These are phyloP conservation scores for Epichloe glyceriae DNA, from an alignment of 2,329 filamentous ascomycete genomes.

Conservation along the genomic window DNA sequence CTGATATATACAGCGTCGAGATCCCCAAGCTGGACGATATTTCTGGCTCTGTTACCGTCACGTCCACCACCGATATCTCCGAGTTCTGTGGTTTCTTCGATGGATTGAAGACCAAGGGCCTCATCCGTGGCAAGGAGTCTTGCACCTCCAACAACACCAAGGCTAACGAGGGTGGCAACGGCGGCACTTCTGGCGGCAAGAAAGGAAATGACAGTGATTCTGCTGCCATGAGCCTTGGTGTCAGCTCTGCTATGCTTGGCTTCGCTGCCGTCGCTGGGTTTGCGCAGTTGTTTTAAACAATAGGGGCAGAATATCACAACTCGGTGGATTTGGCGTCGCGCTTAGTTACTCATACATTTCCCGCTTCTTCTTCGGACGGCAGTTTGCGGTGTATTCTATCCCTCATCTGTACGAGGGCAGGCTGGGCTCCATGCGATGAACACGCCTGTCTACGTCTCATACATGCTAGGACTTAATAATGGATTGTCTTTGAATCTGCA, in stretches of 20 bases:
- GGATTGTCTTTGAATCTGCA: conserved; percentile 23
- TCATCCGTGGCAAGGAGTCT: conserved; percentile 28
- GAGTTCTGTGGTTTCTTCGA: conserved; percentile 41
- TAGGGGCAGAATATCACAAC: conserved; percentile 12
- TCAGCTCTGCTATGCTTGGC: conserved; percentile 35
- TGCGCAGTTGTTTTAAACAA: conserved; percentile 38
- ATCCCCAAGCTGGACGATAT: conserved; percentile 57
- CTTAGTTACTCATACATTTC: conserved; percentile 20
- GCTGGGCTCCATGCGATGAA: conserved; percentile 13
- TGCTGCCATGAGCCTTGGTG: conserved; percentile 30
- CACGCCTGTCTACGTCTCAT: conserved; percentile 8
- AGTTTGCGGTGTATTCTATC: conserved; percentile 21
- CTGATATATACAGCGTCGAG: conserved; percentile 41
- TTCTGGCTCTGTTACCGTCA: conserved; percentile 57
- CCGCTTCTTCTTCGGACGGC: conserved; percentile 21
- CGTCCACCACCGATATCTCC: conserved; percentile 49
- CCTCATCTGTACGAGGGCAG: conserved; percentile 13
- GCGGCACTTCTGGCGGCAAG: conserved; percentile 14
- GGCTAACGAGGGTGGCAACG: conserved; percentile 35
- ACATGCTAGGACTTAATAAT: conserved; percentile 33
- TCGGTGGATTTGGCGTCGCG: conserved; percentile 24
- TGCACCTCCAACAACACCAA: conserved; percentile 39
- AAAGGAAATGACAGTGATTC: conserved; percentile 22
- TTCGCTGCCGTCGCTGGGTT: conserved; percentile 34
- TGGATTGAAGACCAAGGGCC: conserved; percentile 24